Evolutionary conservation across 257 asterid species (phyloP).

Genomic region (Ballota nigra): DNA sequence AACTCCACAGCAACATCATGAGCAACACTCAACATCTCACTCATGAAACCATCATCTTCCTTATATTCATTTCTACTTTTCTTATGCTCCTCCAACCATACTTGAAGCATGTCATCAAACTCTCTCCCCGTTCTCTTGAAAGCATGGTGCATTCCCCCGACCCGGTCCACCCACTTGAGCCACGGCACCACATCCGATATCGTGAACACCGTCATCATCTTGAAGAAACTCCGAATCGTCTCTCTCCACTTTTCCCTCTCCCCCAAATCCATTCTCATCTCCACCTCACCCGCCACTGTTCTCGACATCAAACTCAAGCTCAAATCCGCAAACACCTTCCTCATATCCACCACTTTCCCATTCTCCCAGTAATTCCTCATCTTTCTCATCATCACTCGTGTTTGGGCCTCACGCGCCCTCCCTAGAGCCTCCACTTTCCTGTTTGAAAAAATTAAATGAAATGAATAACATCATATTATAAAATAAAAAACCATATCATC

Average conservation of each 20-base stretch:
- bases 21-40: slow-evolving; percentile 20
- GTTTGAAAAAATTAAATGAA: not conserved
- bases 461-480: too few species aligned
- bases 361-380: not conserved
- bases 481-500: too few species aligned
- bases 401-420: not conserved
- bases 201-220: slow-evolving; percentile 21
- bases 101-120: slow-evolving; percentile 22
- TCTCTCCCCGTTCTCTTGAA: slow-evolving; percentile 17
- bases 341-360: not conserved
- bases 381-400: not conserved
- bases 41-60: slow-evolving; percentile 24
- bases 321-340: slow-evolving; percentile 13
- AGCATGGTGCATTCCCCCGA: slow-evolving; percentile 14
- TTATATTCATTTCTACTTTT: not conserved
- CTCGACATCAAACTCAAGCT: slow-evolving; percentile 19
- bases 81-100: slow-evolving; percentile 29
- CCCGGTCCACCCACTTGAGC: slow-evolving; percentile 22
- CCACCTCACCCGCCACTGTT: slow-evolving; percentile 30
- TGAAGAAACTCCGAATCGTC: slow-evolving; percentile 21
- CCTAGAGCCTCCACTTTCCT: not conserved
- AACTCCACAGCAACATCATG: slow-evolving; percentile 18
- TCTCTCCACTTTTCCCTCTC: slow-evolving; percentile 9
- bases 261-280: not conserved
- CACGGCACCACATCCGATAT: slow-evolving; percentile 27